Evolutionary conservation across 257 asterid genomes (phyloP).

Genomic region (Paulownia fortunei): DNA sequence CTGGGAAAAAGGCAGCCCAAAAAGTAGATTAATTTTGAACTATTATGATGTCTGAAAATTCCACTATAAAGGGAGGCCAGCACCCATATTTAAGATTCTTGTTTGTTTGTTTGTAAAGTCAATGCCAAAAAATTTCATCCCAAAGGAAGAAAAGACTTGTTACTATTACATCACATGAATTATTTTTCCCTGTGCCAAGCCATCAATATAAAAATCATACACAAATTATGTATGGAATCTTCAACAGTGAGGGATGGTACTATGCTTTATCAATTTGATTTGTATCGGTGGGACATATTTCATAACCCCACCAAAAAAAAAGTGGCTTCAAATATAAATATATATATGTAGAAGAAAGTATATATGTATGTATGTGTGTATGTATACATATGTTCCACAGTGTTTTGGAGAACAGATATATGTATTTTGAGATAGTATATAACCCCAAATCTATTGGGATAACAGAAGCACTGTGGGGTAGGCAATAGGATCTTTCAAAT

Average conservation of each 20-base stretch:
- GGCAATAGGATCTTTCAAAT: background rate
- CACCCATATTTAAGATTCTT: constrained; percentile 41
- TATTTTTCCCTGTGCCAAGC: background rate
- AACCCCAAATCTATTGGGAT: background rate
- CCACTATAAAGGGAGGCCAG: constrained; percentile 28
- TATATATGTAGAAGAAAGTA: background rate
- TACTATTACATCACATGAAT: constrained; percentile 18
- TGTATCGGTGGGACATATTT: background rate
- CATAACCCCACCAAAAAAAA: constrained; percentile 23
- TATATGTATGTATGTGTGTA: too few relatives aligned
- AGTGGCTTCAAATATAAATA: background rate
- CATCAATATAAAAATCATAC: background rate
- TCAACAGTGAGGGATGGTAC: constrained; percentile 11
- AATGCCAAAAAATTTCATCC: background rate
- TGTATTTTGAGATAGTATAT: background rate
- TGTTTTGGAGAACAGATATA: background rate
- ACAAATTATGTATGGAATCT: constrained; percentile 23
- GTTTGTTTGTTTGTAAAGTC: constrained; percentile 35
- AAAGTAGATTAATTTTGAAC: constrained; percentile 30
- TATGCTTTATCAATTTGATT: constrained; percentile 9
- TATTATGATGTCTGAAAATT: constrained; percentile 25
- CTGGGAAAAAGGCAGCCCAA: constrained; percentile 41
- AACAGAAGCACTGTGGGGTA: background rate
- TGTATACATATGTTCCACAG: too few relatives aligned
- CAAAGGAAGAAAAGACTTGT: constrained; percentile 1